Evolutionary conservation across 305 asterid genomes (phyloP).

Genomic region (Euphrasia arctica): DNA sequence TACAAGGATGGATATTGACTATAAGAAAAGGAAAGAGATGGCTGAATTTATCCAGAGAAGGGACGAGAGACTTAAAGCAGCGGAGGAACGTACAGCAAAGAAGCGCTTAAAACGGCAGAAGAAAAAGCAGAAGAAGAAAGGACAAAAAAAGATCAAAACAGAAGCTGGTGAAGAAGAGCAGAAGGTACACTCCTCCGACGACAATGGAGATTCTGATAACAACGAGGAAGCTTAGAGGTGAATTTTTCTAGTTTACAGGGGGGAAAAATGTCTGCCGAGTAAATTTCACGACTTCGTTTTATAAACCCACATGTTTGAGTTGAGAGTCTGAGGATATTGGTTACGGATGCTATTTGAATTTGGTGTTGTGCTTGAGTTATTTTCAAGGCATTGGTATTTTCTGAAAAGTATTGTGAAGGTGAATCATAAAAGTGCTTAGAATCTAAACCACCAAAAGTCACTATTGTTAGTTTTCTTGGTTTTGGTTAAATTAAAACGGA

Average conservation of each 20-base stretch:
- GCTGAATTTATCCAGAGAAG: conserved; percentile 69
- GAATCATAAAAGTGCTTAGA: background rate
- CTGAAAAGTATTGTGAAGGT: background rate
- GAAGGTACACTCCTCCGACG: conserved; percentile 58
- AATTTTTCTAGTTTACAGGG: background rate
- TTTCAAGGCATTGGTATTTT: background rate
- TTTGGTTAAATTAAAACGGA: too few relatives aligned
- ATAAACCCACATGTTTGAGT: background rate
- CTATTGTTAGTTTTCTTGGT: background rate
- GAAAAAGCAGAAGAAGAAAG: conserved; percentile 78
- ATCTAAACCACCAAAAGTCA: background rate
- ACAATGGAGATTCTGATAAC: conserved; percentile 47
- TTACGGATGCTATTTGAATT: background rate
- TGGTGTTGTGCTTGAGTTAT: background rate
- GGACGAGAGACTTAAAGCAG: conserved; percentile 83
- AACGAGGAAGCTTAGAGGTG: conserved; percentile 4
- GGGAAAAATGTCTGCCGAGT: background rate
- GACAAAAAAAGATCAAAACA: conserved; percentile 38
- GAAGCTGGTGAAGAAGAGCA: conserved; percentile 42
- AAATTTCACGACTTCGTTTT: background rate
- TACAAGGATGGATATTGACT: conserved; percentile 85
- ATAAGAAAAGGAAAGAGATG: conserved; percentile 64
- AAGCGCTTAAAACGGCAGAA: conserved; percentile 79
- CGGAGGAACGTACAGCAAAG: conserved; percentile 84
- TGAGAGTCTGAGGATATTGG: background rate